Evolutionary conservation across 805 yeast species (phyloP).

Genomic region (Zygoascus bituminiphila): DNA sequence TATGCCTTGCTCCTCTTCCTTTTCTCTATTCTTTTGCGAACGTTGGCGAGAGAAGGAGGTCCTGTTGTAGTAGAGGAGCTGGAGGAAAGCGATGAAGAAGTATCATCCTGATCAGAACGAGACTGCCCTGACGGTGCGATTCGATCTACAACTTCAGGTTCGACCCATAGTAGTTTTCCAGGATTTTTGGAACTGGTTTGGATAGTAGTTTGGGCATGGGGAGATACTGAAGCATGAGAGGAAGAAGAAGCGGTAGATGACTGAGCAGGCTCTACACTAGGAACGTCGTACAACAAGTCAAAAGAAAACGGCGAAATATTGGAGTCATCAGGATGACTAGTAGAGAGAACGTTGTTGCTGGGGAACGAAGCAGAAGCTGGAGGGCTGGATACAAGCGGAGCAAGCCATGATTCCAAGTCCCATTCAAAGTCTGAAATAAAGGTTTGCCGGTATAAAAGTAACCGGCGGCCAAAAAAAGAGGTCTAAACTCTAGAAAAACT

Average conservation of each 20-base stretch:
- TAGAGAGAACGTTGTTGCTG: background rate
- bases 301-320: background rate
- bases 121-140: no score
- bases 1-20: constrained; percentile 3
- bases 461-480: no score
- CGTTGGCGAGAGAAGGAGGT: background rate
- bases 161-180: background rate
- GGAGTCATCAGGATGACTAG: background rate
- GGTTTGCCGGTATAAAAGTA: background rate
- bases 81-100: background rate
- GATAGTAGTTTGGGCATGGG: no score
- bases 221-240: background rate
- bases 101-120: background rate
- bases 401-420: background rate
- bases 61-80: background rate
- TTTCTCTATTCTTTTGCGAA: constrained; percentile 9
- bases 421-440: background rate
- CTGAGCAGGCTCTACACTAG: background rate
- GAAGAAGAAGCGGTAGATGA: background rate
- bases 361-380: background rate
- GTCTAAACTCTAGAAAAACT: no score
- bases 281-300: background rate
- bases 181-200: background rate
- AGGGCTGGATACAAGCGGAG: background rate
- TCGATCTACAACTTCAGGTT: background rate